A percentile compares a stretch with the other conserved stretches of the same genome.
Conservation (phyloP, 306 rosid genomes). For the Cyclanthera cordifolia region DNA sequence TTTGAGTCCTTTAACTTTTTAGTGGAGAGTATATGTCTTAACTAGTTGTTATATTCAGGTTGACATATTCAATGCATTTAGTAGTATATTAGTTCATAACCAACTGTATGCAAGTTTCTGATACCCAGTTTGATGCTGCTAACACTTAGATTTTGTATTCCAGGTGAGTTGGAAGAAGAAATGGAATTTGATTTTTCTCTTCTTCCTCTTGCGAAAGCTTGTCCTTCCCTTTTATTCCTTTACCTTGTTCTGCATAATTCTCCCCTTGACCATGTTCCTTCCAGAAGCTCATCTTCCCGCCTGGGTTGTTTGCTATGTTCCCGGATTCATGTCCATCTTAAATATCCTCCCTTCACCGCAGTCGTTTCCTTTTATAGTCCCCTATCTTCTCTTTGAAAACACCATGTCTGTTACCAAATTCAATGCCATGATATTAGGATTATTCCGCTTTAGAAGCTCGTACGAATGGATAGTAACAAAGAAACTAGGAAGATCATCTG, state of each 20-base stretch:
- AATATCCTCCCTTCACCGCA: conserved; percentile 77
- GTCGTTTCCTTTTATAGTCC: conserved; percentile 83
- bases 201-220: conserved; percentile 92
- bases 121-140: not conserved
- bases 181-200: conserved; percentile 70
- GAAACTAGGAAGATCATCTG: conserved; percentile 91
- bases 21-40: not conserved
- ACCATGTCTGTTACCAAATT: conserved; percentile 96
- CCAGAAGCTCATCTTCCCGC: conserved; percentile 96
- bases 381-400: conserved; percentile 91
- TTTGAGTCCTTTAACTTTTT: not conserved
- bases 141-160: conserved; percentile 13
- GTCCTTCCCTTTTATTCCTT: conserved; percentile 93
- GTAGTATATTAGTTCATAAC: not conserved
- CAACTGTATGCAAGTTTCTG: conserved; percentile 1
- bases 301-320: conserved; percentile 94
- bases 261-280: conserved; percentile 93
- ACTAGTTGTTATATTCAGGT: not conserved
- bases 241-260: conserved; percentile 95
- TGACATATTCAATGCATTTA: not conserved
- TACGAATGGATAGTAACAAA: conserved; percentile 97
- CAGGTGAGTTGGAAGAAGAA: conserved; percentile 84
- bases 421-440: conserved; percentile 96
- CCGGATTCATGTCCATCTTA: conserved; percentile 84
- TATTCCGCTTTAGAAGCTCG: conserved; percentile 79